Evolutionary conservation across 2,329 filamentous ascomycete species (phyloP), one percentile per base, ranked within the genome.

Genomic region (Pseudogymnoascus sp.): DNA sequence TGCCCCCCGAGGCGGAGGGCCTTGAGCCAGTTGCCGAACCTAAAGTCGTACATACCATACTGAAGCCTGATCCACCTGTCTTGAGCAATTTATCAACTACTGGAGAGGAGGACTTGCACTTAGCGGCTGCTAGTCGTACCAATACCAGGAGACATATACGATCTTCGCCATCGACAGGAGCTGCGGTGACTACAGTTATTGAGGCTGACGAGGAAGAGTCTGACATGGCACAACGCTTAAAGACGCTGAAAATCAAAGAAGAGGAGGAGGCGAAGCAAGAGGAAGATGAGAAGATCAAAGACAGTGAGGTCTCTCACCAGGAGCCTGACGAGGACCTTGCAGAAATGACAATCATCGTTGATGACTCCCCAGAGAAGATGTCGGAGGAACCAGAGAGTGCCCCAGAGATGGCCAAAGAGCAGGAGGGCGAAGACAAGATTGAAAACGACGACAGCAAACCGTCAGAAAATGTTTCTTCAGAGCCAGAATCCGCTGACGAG

Each of bases 1-100:
- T 99, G 49, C 93, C 95, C 0, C 86, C 90, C 2, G 93, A 97
- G 75, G 93, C 95, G 3, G 93, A 97, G 75, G 93, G 93, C 0
- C 77, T 91, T 1, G 90, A 93, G 67, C 77, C 78, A 12, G 72
- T 72, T 1, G 74, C 78, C 25, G 82, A 85, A 62, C 72, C 76
- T 9, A 75, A 73, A 65, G 69, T 73, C 40, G 63, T 68, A 25
- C 66, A 67, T 59, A 72, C 72, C 14, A 73, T 77, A 31, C 72
- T 75, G 71, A 78, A 66, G 78, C 73, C 61, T 28, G 64, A 64
- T 67, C 49, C 70, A 63, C 42, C 73, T 69, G 60, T 70, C 66
- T n/a, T 67, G 67, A 36, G 14, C 37, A 60, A 65, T 62, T 46
- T 68, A 71, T 12, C 68, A 66, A 60, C 71, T 42, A 65, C 61